Evolutionary conservation across 1,139 yeast genomes (phyloP), one percentile per base, ranked within the genome.

Genomic region (Saccharomyces hybrid): DNA sequence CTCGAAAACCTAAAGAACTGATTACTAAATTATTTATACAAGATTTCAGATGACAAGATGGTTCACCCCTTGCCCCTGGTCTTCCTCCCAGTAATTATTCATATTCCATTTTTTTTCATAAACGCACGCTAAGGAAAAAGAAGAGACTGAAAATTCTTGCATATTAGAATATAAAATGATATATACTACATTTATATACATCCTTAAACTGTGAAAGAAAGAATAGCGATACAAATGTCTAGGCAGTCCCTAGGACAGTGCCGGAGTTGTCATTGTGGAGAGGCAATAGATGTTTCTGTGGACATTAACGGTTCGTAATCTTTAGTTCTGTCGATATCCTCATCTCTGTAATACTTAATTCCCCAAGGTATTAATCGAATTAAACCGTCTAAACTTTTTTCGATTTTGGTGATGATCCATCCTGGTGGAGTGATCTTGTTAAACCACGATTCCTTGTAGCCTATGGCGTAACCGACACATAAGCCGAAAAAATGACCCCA

Each of bases 401-500:
- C 97, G 56, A 88, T 85, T 71, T 77, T 83, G 58, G 82, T 77
- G 20, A 89, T 78, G 1, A 81, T 77, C 60, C 77, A 74, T 5
- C 72, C 72, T 57, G 85, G 79, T 8, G 96, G 93, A 2, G 90
- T 88, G 55, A 89, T 71, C 55, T 76, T 70, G 16, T 57, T 55
- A 34, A 64, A 61, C 44, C 56, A 53, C 4, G 51, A 51, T 53
- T 64, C 69, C 51, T 65, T 60, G 58, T 73, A 76, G 11, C 85
- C 93, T 64, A 76, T 70, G 27, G 73, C 70, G 63, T 76, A 80
- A 11, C 90, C 90, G 50, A 75, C 78, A 47, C 66, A 65, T 60
- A 79, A 71, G 23, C 79, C 88, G 49, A 76, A 76, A 48, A 72
- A 69, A 68, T 90, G 96, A 26, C 96, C 96, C 61, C 84, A 72